Evolutionary conservation across 75 land plant species (phyloP).

Genomic region (Larix kaempferi): DNA sequence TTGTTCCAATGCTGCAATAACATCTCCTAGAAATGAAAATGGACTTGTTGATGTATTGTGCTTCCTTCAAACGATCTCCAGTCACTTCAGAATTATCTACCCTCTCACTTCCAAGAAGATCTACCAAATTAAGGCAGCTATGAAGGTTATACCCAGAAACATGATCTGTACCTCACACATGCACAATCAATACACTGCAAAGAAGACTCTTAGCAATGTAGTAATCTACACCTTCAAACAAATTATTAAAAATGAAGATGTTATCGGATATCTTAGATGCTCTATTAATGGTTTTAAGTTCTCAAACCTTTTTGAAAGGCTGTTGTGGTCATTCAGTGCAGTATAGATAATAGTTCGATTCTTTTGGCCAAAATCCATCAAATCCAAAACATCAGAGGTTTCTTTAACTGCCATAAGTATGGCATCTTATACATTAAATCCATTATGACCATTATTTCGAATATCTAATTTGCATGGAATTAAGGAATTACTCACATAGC

Average conservation of each 20-base stretch:
- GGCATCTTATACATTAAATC: slow-evolving; percentile 78
- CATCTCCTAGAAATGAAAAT: slow-evolving; percentile 93
- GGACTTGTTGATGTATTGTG: slow-evolving; percentile 87
- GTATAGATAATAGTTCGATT: slow-evolving; percentile 80
- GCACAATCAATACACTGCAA: slow-evolving; percentile 77
- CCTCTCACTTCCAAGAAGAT: slow-evolving; percentile 96
- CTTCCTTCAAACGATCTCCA: slow-evolving; percentile 91
- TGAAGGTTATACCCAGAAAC: slow-evolving; percentile 43
- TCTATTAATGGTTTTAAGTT: neutral
- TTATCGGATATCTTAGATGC: neutral
- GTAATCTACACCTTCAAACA: neutral
- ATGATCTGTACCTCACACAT: slow-evolving; percentile 63
- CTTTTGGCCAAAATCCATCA: slow-evolving; percentile 72
- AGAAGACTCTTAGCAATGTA: slow-evolving; percentile 2
- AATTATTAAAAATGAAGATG: neutral
- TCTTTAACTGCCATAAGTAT: slow-evolving; percentile 61
- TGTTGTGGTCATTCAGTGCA: slow-evolving; percentile 74
- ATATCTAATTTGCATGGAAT: slow-evolving; percentile 64
- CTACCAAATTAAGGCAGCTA: slow-evolving; percentile 86
- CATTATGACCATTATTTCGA: slow-evolving; percentile 55
- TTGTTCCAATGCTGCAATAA: slow-evolving; percentile 74
- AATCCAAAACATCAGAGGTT: slow-evolving; percentile 11
- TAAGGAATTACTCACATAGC: slow-evolving; percentile 12
- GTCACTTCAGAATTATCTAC: slow-evolving; percentile 89
- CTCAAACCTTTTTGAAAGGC: slow-evolving; percentile 86